Percentiles rank a stretch among this genome's conserved stretches.
These are phyloP conservation scores for Stephania cephalantha DNA, from an alignment of 164 flowering plant species.

Conservation along the genomic window DNA sequence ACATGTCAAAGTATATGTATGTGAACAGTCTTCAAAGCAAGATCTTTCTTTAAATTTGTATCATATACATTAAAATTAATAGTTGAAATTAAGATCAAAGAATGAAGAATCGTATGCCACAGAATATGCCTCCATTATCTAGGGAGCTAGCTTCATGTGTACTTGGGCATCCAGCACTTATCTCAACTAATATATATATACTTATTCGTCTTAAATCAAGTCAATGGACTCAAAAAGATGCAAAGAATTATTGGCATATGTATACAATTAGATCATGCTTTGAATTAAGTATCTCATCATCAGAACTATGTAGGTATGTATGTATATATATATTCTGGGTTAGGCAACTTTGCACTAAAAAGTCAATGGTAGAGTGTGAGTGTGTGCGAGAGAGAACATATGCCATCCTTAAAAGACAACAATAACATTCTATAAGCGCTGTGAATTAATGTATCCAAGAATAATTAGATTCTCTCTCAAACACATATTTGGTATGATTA, in stretches of 20 bases:
- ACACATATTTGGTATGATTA: too few relatives aligned
- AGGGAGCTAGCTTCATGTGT: not conserved
- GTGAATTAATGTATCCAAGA: not conserved
- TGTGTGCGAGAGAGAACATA: not conserved
- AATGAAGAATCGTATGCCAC: not conserved
- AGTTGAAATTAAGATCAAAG: not conserved
- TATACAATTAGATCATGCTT: not conserved
- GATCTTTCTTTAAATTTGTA: too few relatives aligned
- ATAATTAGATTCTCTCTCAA: too few relatives aligned
- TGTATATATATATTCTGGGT: not conserved
- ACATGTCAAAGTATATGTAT: too few relatives aligned
- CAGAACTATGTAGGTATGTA: not conserved
- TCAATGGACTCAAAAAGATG: not conserved
- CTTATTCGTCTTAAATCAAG: not conserved
- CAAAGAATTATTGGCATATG: not conserved
- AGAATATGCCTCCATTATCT: not conserved
- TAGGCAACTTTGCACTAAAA: constrained; percentile 3
- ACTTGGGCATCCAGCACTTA: not conserved
- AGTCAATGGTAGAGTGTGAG: not conserved
- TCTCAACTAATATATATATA: not conserved
- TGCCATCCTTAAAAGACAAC: constrained; percentile 1
- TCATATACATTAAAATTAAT: too few relatives aligned
- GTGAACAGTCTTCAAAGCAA: too few relatives aligned
- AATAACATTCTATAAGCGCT: not conserved
- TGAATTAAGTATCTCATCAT: not conserved